These are phyloP conservation scores for Pulveroboletus ravenelii DNA, from an alignment of 768 basidiomycete genomes.

Conservation along the genomic window DNA sequence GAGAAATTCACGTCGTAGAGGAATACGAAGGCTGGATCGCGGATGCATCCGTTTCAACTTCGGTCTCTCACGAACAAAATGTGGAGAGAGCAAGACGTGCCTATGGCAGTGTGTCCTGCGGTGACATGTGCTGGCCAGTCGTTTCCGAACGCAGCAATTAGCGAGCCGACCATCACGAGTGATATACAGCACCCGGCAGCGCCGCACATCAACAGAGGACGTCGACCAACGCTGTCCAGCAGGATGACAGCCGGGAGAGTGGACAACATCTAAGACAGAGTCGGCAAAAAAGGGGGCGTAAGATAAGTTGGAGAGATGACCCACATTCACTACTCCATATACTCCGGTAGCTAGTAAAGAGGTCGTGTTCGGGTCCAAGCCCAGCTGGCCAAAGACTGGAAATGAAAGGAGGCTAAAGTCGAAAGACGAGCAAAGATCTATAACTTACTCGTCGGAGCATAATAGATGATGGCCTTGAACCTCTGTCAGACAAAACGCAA, in stretches of 20 bases:
- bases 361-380: slow-evolving; percentile 37
- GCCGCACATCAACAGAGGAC: slow-evolving; percentile 37
- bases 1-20: slow-evolving; percentile 35
- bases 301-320: background rate
- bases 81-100: slow-evolving; percentile 11
- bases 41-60: slow-evolving; percentile 8
- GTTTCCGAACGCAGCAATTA: slow-evolving; percentile 26
- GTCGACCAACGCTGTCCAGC: slow-evolving; percentile 37
- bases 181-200: slow-evolving; percentile 32
- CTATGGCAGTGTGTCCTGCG: slow-evolving; percentile 28
- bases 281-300: background rate
- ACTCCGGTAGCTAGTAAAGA: slow-evolving; percentile 41
- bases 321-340: slow-evolving; percentile 33
- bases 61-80: slow-evolving; percentile 8
- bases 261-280: slow-evolving; percentile 25
- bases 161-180: slow-evolving; percentile 26
- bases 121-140: slow-evolving; percentile 27
- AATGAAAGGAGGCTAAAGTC: background rate
- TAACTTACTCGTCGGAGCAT: slow-evolving; percentile 19
- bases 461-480: slow-evolving; percentile 28
- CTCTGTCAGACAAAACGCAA: slow-evolving; percentile 3
- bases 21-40: slow-evolving; percentile 34
- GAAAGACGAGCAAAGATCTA: background rate
- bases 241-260: slow-evolving; percentile 35
- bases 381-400: slow-evolving; percentile 38